Evolutionary conservation across 2,329 filamentous ascomycete species (phyloP).

Genomic region (Cytospora leucostoma): DNA sequence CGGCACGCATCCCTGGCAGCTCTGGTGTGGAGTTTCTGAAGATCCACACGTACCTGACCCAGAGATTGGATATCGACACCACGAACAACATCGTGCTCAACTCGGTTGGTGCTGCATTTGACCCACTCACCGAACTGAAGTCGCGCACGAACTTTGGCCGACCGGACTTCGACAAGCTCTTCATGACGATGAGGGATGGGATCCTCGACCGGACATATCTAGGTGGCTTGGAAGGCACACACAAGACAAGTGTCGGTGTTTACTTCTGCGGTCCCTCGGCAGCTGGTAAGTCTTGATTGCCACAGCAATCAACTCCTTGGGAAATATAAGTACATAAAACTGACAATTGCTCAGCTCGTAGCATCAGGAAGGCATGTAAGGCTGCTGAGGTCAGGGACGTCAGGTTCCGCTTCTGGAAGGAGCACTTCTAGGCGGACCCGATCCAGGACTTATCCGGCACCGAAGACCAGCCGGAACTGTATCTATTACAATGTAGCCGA

Average conservation of each 20-base stretch:
- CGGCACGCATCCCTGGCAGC: slow-evolving; percentile 66
- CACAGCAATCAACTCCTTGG: too few relatives aligned
- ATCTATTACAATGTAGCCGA: too few relatives aligned
- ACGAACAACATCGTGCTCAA: slow-evolving; percentile 97
- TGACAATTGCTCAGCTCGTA: slow-evolving; percentile 65
- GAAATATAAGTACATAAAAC: slow-evolving; percentile 25
- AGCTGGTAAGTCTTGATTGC: slow-evolving; percentile 49
- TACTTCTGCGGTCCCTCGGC: slow-evolving; percentile 94
- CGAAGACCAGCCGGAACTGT: neutral
- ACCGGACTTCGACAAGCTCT: slow-evolving; percentile 81
- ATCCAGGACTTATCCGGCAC: neutral
- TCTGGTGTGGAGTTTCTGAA: slow-evolving; percentile 83
- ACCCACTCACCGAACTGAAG: slow-evolving; percentile 90
- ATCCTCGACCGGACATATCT: slow-evolving; percentile 86
- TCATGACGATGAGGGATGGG: slow-evolving; percentile 83
- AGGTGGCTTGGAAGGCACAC: slow-evolving; percentile 72
- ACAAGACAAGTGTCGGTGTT: slow-evolving; percentile 86
- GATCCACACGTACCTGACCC: slow-evolving; percentile 97
- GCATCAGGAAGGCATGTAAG: slow-evolving; percentile 82
- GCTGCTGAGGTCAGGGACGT: slow-evolving; percentile 74
- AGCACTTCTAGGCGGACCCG: slow-evolving; percentile 65
- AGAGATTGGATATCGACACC: slow-evolving; percentile 87
- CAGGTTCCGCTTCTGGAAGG: slow-evolving; percentile 98
- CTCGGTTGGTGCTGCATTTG: slow-evolving; percentile 81
- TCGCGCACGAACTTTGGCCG: slow-evolving; percentile 92